Evolutionary conservation across 1,139 yeast species (phyloP).

Genomic region (Hyphopichia burtonii): DNA sequence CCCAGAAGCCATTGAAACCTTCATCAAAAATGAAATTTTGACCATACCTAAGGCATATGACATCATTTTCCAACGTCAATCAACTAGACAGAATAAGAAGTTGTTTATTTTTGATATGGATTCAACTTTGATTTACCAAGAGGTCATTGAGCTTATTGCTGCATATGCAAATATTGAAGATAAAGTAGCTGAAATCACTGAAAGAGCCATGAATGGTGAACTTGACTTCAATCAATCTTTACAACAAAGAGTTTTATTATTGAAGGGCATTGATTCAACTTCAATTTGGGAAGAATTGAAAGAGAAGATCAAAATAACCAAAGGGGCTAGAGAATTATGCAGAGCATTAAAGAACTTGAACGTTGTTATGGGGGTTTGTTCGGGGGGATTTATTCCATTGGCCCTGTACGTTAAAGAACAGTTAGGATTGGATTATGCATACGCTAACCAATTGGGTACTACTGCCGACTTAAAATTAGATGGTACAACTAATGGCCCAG

Average conservation of each 20-base stretch:
- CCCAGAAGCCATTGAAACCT: conserved; percentile 8
- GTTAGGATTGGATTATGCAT: conserved; percentile 80
- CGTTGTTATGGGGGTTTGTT: conserved; percentile 77
- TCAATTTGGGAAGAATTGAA: conserved; percentile 79
- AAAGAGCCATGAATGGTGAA: conserved; percentile 96
- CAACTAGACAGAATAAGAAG: conserved; percentile 48
- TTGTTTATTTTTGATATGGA: conserved; percentile 96
- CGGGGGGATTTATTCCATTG: conserved; percentile 93
- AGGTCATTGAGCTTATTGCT: conserved; percentile 94
- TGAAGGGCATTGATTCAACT: conserved; percentile 76
- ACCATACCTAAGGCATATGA: conserved; percentile 19
- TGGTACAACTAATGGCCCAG: conserved; percentile 63
- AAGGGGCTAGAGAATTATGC: conserved; percentile 78
- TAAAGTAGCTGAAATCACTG: conserved; percentile 62
- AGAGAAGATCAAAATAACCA: conserved; percentile 66
- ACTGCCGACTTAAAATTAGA: conserved; percentile 50
- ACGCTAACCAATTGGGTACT: conserved; percentile 71
- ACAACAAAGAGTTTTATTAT: conserved; percentile 66
- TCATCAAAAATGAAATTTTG: conserved; percentile 6
- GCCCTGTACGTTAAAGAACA: conserved; percentile 71
- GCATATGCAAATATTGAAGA: conserved; percentile 40
- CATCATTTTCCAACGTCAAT: conserved; percentile 31
- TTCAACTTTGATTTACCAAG: conserved; percentile 93
- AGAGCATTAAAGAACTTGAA: conserved; percentile 60
- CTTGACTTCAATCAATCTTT: conserved; percentile 86